Base-by-base conservation (phyloP, 306 rosid genomes). In the Gynostemma pentaphyllum region DNA sequence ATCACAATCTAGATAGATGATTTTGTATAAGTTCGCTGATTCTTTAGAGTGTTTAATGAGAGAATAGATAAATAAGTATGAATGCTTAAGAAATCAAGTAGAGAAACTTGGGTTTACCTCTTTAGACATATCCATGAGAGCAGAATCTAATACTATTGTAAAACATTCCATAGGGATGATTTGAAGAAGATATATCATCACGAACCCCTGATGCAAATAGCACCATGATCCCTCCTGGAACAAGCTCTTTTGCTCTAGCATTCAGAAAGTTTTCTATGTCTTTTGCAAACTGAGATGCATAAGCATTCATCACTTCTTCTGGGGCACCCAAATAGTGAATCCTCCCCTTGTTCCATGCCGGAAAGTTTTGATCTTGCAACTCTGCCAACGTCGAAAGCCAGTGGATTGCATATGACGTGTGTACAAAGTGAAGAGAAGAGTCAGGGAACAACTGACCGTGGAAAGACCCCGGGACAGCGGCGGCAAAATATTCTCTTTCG, bases 171-270 rank as follows among this genome's bases (percentile, higher is more conserved):
- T 28, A 27, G 0, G 16, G 29, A 23, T 55, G 16, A 2, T 71
- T 30, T 10, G 75, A 72, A 37, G 34, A 61, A 45, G 24, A 49
- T 9, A n/a, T 22, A 7, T 19, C 65, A 30, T 34, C 14, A 1
- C 66, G 37, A 16, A 11, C 12, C 10, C 74, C 81, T 13, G 34
- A 62, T 9, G 48, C 1, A 14, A 30, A 34, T 14, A 80, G 44
- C 12, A 60, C 54, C 73, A 80, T 24, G 21, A 80, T 21, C 2
- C 85, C 85, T 22, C 85, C 85, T 2, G 2, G 0, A 1, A 74
- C 79, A 14, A 76, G 6, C 72, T 80, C 79, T 57, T 70, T 22
- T 5, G 81, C 81, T 57, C 81, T 63, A 22, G 75, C 68, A 9
- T 42, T 7, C 54, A 80, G 32, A 18, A 76, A 76, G 7, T 29